Percentiles rank a stretch among this genome's conserved stretches.
Conservation (phyloP, 768 basidiomycete species). For the Candolleomyces eurysporus region DNA sequence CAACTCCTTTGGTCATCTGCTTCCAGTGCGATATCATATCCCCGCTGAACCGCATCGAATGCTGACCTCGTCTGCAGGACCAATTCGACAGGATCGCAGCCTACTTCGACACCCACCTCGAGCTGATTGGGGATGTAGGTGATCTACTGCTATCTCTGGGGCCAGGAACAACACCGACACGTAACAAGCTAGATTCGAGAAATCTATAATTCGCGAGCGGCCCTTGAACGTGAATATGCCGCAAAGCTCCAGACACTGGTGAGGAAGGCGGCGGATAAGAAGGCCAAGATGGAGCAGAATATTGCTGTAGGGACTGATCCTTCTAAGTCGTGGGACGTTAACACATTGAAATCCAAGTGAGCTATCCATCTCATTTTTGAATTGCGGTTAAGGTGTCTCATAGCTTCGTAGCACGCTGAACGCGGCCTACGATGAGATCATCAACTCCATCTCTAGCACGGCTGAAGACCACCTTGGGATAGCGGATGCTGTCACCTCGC, state of each 20-base stretch:
- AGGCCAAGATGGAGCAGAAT: slow-evolving; percentile 50
- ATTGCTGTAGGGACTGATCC: slow-evolving; percentile 69
- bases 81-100: slow-evolving; percentile 64
- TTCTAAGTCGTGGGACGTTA: slow-evolving; percentile 57
- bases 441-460: slow-evolving; percentile 54
- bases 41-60: not conserved
- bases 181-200: slow-evolving; percentile 60
- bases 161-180: not conserved
- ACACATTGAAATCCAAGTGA: slow-evolving; percentile 56
- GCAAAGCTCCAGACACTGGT: slow-evolving; percentile 62
- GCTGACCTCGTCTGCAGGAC: slow-evolving; percentile 42
- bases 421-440: slow-evolving; percentile 65
- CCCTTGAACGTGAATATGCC: slow-evolving; percentile 79
- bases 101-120: slow-evolving; percentile 64
- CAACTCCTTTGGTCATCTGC: too few species aligned
- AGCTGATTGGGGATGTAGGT: slow-evolving; percentile 61
- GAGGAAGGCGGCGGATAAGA: slow-evolving; percentile 72
- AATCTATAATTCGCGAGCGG: slow-evolving; percentile 61
- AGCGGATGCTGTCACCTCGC: slow-evolving; percentile 56
- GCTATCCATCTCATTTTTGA: not conserved
- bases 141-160: not conserved
- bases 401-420: slow-evolving; percentile 58
- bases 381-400: slow-evolving; percentile 24
- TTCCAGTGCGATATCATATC: not conserved
- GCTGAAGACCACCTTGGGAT: slow-evolving; percentile 70